Base-by-base conservation (phyloP, 1,284 basidiomycete genomes). In the Ceratobasidium papillatum region DNA sequence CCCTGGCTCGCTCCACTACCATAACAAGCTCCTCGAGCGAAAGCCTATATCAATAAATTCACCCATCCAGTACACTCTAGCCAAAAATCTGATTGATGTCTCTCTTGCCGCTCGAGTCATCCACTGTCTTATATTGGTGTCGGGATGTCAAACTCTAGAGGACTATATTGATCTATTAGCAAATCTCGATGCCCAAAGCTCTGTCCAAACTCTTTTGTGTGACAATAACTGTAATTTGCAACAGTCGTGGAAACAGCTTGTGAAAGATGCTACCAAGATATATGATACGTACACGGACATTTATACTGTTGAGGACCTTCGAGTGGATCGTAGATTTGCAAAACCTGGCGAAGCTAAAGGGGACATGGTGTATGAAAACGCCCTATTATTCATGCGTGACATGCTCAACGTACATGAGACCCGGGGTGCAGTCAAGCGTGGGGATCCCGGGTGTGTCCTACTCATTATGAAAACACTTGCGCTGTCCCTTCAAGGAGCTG, bases 331-430 rank as follows among this genome's bases (percentile, higher is more conserved):
- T 1, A 56, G 36, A 41, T 32, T 47, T 66, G 30, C 62, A 45
- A 19, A 17, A 58, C 47, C 68, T 71, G 27, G 73, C 69, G 14
- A 51, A n/a, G 45, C 49, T 30, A 49, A 71, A 17, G 80, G 81
- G 3, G 81, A 83, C 72, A 82, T 83, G 80, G 80, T 84, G 0
- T 83, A 79, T 59, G 82, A 84, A 75, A 84, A 83, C 74, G 80
- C 81, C 0, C 43, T 80, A 9, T 79, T 85, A 0, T 84, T 84
- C 77, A 22, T 84, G 1, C 81, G 82, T 0, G 83, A 84, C 76
- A 80, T 80, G 0, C 78, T 85, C 0, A 54, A 83, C 2, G 79
- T 81, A 1, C 79, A 81, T 0, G 82, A 83, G 64, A 82, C 83
- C 56, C 78, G 77, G 3, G 81, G 83, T 75, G 81, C 81, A 0